Evolutionary conservation across 2,329 filamentous ascomycete genomes (phyloP), one percentile per base, ranked within the genome.

Genomic region (Clonostachys sp.): DNA sequence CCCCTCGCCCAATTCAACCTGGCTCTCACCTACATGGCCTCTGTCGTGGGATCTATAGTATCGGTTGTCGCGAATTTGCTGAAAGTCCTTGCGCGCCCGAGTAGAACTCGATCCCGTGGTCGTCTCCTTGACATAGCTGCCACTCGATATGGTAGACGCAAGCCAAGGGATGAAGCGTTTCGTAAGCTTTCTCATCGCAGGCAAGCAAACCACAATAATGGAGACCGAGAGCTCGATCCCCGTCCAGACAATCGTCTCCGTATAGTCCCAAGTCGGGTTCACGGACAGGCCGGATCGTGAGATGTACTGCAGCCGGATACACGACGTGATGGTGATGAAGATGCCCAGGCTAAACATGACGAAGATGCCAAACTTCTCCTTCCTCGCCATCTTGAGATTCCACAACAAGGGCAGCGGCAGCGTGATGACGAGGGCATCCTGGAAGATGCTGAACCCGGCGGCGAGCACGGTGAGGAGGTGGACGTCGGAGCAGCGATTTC

Each of bases 221-320:
- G 70, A 64, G 0, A 67, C 60, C 2, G 69, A 62, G 6, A 71
- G 58, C 54, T 74, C 71, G 17, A 73, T 52, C 2, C 68, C 68
- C 3, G 65, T 67, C 71, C 70, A 74, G 42, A 73, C 58, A n/a
- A 71, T 50, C 6, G 61, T 57, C 49, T 70, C 61, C 7, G 64
- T 65, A 39, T 70, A 67, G 53, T 72, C 65, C 67, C 66, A 72
- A 1, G 66, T 66, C 12, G 69, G 67, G 42, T 72, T 69, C 12
- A 53, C 48, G n/a, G 60, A 65, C 12, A 52, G 51, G 14, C 61
- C 62, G 48, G 65, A 66, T 4, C 50, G 43, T 13, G 64, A 52
- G 33, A 70, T 52, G 45, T 65, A 66, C 40, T 58, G 58, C 17
- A 73, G 58, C 2, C 24, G 24, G 24, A 30, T 30, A 30, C 24